phyloP scores from a whole-genome alignment of 2,329 filamentous ascomycete species.

The Pseudogymnoascus sp. region DNA sequence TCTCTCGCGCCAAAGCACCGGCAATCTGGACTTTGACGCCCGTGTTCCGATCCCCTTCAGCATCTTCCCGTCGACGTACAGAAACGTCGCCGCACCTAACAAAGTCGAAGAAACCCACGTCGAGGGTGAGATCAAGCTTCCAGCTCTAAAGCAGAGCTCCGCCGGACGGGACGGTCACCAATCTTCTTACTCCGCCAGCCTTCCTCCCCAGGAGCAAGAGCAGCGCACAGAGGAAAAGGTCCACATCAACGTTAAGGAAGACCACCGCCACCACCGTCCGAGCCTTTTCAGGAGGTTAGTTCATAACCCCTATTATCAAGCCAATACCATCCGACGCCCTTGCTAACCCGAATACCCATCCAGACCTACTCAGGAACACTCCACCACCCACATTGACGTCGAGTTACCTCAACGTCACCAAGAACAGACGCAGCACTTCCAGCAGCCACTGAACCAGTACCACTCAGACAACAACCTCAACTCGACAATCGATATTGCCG shows the following conservation, averaged over 20 bases:
- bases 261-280: conserved; percentile 69
- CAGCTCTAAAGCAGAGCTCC: conserved; percentile 53
- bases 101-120: conserved; percentile 67
- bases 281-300: conserved; percentile 35
- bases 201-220: conserved; percentile 53
- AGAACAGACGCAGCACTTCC: conserved; percentile 34
- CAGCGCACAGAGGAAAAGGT: conserved; percentile 66
- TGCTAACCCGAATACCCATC: neutral
- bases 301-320: conserved; percentile 20
- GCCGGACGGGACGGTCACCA: conserved; percentile 97
- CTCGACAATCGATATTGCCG: conserved; percentile 49
- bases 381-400: conserved; percentile 44
- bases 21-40: conserved; percentile 99
- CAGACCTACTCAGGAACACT: conserved; percentile 33
- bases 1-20: conserved; percentile 64
- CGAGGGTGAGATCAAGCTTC: conserved; percentile 79
- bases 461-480: conserved; percentile 39
- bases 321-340: conserved; percentile 17
- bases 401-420: conserved; percentile 32
- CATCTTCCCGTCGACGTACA: conserved; percentile 99
- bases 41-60: conserved; percentile 98
- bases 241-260: conserved; percentile 69
- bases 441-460: conserved; percentile 56
- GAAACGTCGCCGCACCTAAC: conserved; percentile 57
- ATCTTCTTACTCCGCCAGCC: conserved; percentile 63